A percentile compares a stretch with the other conserved stretches of the same genome.
phyloP scores from a whole-genome alignment of 2,329 filamentous ascomycete genomes.

The Podosphaera fusca region DNA sequence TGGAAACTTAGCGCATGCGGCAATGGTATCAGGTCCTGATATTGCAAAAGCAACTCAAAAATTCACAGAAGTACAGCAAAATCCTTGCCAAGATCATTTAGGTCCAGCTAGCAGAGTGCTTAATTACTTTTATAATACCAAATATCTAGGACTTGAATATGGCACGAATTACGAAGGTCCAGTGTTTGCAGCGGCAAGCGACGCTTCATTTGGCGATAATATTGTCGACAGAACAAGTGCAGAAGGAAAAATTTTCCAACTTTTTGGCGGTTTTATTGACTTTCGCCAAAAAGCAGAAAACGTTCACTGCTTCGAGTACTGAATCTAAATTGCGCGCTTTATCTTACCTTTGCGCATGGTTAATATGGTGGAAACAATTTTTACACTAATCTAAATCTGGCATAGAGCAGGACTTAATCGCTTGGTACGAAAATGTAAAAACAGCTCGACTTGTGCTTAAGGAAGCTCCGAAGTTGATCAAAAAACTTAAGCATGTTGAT shows the following conservation, averaged over 20 bases:
- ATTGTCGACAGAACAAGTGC: neutral
- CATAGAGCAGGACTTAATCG: neutral
- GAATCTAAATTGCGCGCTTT: neutral
- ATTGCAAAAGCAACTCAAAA: neutral
- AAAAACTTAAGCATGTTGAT: constrained; percentile 10
- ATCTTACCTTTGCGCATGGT: neutral
- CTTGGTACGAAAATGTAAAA: neutral
- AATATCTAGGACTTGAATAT: neutral
- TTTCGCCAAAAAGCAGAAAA: neutral
- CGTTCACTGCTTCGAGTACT: neutral
- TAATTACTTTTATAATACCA: neutral
- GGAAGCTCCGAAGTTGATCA: constrained; percentile 4
- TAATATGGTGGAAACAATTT: neutral
- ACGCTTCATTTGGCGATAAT: neutral
- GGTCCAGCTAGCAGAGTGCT: neutral
- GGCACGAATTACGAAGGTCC: neutral
- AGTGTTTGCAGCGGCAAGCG: neutral
- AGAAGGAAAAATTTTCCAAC: neutral
- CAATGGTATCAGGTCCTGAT: neutral
- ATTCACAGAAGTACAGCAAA: neutral
- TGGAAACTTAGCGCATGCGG: neutral
- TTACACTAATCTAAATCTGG: neutral
- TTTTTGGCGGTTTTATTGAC: neutral
- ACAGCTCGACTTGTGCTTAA: constrained; percentile 4
- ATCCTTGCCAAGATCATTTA: neutral